These are phyloP conservation scores for Samsoniella hepiali DNA, from an alignment of 2,329 filamentous ascomycete species.

Conservation along the genomic window DNA sequence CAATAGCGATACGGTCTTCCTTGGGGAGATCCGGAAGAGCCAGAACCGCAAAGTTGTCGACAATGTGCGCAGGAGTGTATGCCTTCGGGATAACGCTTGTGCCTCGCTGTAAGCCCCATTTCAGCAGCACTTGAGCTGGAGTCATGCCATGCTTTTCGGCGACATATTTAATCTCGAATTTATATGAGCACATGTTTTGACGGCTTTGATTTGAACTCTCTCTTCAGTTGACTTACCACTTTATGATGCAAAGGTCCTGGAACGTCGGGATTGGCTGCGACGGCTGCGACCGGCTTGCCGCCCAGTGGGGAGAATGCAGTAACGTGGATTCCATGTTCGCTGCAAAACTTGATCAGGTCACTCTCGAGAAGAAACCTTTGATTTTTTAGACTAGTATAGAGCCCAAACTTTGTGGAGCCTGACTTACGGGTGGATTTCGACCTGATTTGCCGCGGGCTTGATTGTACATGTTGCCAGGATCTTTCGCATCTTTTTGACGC, in stretches of 20 bases:
- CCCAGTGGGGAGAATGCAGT: conserved; percentile 18
- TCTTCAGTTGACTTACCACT: neutral
- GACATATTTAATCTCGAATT: neutral
- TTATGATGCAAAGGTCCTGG: conserved; percentile 4
- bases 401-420: no score
- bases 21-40: neutral
- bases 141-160: conserved; percentile 1
- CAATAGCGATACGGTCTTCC: neutral
- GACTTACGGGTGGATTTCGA: conserved; percentile 21
- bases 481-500: conserved; percentile 16
- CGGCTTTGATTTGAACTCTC: no score
- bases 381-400: neutral
- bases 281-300: neutral
- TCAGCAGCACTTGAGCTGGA: conserved; percentile 11
- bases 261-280: neutral
- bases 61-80: conserved; percentile 2
- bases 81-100: conserved; percentile 17
- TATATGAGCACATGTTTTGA: neutral
- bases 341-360: conserved; percentile 16
- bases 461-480: conserved; percentile 17
- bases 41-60: conserved; percentile 3
- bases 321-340: conserved; percentile 12
- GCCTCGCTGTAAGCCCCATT: conserved; percentile 17
- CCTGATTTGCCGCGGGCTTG: conserved; percentile 20
- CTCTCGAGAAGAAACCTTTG: conserved; percentile 18